Evolutionary conservation across 164 flowering plant genomes (phyloP).

Genomic region (Pachysandra terminalis): DNA sequence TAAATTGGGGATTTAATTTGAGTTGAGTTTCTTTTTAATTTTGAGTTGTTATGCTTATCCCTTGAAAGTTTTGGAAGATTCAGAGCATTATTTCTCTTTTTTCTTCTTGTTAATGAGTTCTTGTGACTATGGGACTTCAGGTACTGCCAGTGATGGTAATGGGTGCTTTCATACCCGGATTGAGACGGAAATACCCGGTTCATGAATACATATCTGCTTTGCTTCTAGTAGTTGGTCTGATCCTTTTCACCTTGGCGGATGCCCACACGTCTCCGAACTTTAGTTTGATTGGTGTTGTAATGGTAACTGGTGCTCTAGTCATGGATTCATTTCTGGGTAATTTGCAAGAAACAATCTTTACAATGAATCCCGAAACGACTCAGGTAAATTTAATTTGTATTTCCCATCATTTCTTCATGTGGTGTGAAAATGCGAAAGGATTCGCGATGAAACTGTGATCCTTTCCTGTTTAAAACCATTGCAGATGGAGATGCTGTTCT

Average conservation of each 20-base stretch:
- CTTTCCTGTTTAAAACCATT: neutral
- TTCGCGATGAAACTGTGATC: neutral
- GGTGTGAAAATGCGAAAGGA: neutral
- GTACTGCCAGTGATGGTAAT: conserved; percentile 82
- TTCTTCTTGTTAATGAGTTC: neutral
- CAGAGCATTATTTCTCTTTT: neutral
- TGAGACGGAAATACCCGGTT: conserved; percentile 61
- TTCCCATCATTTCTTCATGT: neutral
- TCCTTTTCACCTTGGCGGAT: conserved; percentile 75
- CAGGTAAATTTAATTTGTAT: conserved; percentile 58
- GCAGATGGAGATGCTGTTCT: conserved; percentile 96
- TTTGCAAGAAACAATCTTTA: conserved; percentile 87
- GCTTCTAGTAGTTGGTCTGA: conserved; percentile 65
- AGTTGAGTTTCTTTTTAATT: neutral
- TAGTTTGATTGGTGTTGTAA: conserved; percentile 64
- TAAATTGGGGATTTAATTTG: neutral
- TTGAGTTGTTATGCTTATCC: no score
- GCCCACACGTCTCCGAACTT: conserved; percentile 75
- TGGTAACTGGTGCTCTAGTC: conserved; percentile 72
- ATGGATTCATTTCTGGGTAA: conserved; percentile 89
- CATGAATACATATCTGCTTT: conserved; percentile 66
- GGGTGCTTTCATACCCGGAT: conserved; percentile 82
- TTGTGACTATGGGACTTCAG: conserved; percentile 24
- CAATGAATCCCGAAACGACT: conserved; percentile 80
- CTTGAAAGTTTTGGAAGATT: neutral